Evolutionary conservation across 352 stramenopile genomes (phyloP).

Genomic region (Phytophthora podocarpi): DNA sequence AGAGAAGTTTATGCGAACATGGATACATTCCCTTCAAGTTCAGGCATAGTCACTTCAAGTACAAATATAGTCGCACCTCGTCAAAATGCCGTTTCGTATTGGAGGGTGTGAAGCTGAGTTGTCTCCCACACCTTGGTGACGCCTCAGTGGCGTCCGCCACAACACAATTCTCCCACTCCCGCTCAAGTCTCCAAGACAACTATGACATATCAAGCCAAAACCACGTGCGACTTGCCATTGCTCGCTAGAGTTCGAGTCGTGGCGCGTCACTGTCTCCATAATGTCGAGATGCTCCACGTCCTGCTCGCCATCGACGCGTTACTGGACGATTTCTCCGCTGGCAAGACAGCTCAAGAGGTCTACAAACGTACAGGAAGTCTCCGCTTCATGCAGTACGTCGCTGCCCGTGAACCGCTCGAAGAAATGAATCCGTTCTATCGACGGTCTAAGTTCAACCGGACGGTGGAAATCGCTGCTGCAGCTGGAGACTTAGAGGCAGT

Average conservation of each 20-base stretch:
- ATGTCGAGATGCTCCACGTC: constrained; percentile 21
- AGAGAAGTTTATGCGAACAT: no score
- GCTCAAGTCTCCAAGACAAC: constrained; percentile 3
- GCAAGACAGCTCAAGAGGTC: constrained; percentile 14
- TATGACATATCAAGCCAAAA: background rate
- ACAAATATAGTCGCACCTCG: background rate
- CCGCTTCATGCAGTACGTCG: constrained; percentile 34
- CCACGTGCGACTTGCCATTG: constrained; percentile 22
- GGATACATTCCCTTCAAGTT: constrained; percentile 26
- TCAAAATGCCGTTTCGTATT: constrained; percentile 10
- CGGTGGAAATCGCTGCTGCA: constrained; percentile 20
- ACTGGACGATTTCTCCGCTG: constrained; percentile 32
- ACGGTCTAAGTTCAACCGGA: constrained; percentile 27
- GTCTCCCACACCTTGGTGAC: background rate
- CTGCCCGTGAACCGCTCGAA: constrained; percentile 23
- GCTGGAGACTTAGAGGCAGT: constrained; percentile 24
- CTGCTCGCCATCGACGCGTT: constrained; percentile 26
- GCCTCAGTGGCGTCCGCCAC: constrained; percentile 7
- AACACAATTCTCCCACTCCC: constrained; percentile 27
- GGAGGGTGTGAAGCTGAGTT: constrained; percentile 15
- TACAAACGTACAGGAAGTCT: constrained; percentile 31
- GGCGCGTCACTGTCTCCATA: constrained; percentile 21
- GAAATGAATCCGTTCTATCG: constrained; percentile 33
- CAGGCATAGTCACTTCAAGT: background rate
- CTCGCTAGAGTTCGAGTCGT: constrained; percentile 23